A percentile compares a stretch with the other conserved stretches of the same genome.
These are phyloP conservation scores for Penicillium brevicompactum DNA, from an alignment of 2,329 filamentous ascomycete species.

Conservation along the genomic window DNA sequence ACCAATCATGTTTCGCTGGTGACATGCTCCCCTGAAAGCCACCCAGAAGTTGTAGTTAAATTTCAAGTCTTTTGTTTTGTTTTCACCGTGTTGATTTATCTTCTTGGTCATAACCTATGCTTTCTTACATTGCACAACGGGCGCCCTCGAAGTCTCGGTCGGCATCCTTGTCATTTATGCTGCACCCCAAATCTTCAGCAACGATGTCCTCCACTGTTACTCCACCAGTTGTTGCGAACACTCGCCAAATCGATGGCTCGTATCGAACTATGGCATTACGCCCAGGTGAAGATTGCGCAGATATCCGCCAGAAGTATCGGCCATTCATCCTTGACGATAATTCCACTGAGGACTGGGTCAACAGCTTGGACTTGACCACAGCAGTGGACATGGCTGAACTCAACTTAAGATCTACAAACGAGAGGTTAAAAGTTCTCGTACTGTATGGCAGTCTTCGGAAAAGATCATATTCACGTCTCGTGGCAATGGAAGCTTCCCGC, in stretches of 20 bases:
- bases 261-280: conserved; percentile 48
- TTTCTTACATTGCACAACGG: not conserved
- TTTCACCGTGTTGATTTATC: too few species aligned
- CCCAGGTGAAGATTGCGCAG: conserved; percentile 49
- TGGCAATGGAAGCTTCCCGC: conserved; percentile 62
- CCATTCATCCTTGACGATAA: conserved; percentile 56
- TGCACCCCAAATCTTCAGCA: not conserved
- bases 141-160: not conserved
- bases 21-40: too few species aligned
- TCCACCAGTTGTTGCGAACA: not conserved
- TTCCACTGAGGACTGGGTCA: conserved; percentile 29
- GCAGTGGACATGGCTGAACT: conserved; percentile 54
- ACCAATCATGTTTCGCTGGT: too few species aligned
- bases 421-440: conserved; percentile 59
- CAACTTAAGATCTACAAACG: conserved; percentile 43
- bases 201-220: conserved; percentile 5
- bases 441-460: conserved; percentile 62
- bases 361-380: conserved; percentile 57
- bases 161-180: not conserved
- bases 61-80: too few species aligned
- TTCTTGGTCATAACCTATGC: not conserved
- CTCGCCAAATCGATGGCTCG: not conserved
- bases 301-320: conserved; percentile 54
- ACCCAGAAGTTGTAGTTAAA: too few species aligned
- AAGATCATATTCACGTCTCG: conserved; percentile 61